These are phyloP conservation scores for Trichoderma sp. DNA, from an alignment of 2,329 filamentous ascomycete species.

Conservation along the genomic window DNA sequence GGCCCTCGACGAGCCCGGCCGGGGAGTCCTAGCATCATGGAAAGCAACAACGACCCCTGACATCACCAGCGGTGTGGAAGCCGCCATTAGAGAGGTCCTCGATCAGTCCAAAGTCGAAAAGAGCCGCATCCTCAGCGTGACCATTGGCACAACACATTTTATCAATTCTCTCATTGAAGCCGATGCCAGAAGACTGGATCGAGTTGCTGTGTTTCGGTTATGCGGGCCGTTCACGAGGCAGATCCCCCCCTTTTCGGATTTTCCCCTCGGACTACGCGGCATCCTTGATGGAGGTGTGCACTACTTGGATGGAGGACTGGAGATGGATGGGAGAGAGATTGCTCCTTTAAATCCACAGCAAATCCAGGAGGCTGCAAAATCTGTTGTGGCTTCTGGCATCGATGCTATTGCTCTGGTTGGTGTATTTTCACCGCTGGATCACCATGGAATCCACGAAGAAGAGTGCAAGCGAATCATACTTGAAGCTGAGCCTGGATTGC, in stretches of 20 bases:
- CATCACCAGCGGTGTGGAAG: constrained; percentile 54
- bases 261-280: constrained; percentile 45
- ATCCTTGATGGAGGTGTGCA: constrained; percentile 48
- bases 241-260: constrained; percentile 52
- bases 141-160: constrained; percentile 56
- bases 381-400: constrained; percentile 44
- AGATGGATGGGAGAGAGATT: constrained; percentile 55
- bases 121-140: constrained; percentile 49
- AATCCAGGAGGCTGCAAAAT: constrained; percentile 41
- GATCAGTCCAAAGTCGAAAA: constrained; percentile 44
- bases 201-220: constrained; percentile 52
- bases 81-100: constrained; percentile 51
- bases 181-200: constrained; percentile 47
- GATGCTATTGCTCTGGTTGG: constrained; percentile 48
- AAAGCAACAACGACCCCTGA: constrained; percentile 56
- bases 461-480: constrained; percentile 45
- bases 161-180: constrained; percentile 55
- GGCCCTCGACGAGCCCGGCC: constrained; percentile 40
- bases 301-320: constrained; percentile 51
- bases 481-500: constrained; percentile 41
- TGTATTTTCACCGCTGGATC: constrained; percentile 52
- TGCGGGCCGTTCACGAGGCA: constrained; percentile 51
- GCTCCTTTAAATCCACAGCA: constrained; percentile 43
- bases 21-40: constrained; percentile 51
- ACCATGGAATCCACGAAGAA: constrained; percentile 47